Conservation (phyloP, 441 rosid genomes). For the Manihot esculenta region DNA sequence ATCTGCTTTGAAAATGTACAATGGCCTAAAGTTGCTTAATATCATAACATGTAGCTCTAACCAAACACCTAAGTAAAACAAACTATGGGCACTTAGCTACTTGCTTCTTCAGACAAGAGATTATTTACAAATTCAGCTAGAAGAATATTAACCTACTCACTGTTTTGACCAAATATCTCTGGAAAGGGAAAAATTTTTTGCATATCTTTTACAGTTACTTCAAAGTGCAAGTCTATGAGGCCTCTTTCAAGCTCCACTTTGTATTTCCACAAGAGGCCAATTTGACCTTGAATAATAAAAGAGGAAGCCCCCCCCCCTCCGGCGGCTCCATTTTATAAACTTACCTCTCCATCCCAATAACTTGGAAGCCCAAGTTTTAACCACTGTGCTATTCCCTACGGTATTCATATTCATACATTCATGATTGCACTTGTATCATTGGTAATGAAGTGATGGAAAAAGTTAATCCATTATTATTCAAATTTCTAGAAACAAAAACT, state of each 20-base stretch:
- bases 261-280: not conserved
- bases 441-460: not conserved
- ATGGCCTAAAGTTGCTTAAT: not conserved
- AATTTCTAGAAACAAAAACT: not conserved
- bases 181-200: not conserved
- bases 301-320: not conserved
- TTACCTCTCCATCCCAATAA: not conserved
- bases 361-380: not conserved
- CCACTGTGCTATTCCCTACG: not conserved
- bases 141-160: not conserved
- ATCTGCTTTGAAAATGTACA: not conserved
- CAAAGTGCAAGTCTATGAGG: not conserved
- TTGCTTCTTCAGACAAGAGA: not conserved
- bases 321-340: not conserved
- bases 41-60: not conserved
- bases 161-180: not conserved
- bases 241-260: not conserved
- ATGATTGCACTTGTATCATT: not conserved
- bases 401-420: not conserved
- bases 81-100: not conserved
- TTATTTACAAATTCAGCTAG: not conserved
- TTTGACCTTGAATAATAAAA: not conserved
- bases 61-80: slow-evolving; percentile 3
- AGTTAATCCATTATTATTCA: not conserved
- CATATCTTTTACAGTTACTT: not conserved